Evolutionary conservation across 129 eudicot species (phyloP).

Genomic region (Tanacetum coccineum): DNA sequence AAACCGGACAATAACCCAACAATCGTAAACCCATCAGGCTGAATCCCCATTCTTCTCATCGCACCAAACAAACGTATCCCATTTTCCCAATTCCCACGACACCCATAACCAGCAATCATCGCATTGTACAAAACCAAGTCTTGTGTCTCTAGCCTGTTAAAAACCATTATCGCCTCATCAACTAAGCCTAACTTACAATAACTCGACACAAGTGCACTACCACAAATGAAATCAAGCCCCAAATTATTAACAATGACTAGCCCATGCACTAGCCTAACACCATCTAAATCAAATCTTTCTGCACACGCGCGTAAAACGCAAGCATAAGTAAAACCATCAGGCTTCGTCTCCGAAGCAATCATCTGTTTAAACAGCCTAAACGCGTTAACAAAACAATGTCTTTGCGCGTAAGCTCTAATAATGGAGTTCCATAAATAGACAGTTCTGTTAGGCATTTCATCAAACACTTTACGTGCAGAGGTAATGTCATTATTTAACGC

Average conservation of each 20-base stretch:
- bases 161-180: conserved; percentile 54
- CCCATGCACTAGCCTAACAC: conserved; percentile 55
- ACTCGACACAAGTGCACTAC: conserved; percentile 72
- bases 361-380: conserved; percentile 48
- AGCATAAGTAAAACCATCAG: conserved; percentile 74
- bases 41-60: conserved; percentile 45
- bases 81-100: conserved; percentile 45
- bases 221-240: conserved; percentile 44
- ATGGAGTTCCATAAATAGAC: conserved; percentile 78
- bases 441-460: conserved; percentile 52
- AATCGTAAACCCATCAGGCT: conserved; percentile 73
- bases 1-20: conserved; percentile 60
- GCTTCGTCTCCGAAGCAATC: conserved; percentile 48
- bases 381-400: conserved; percentile 37
- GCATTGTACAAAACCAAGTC: conserved; percentile 74
- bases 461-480: conserved; percentile 69
- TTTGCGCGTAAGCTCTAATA: conserved; percentile 72
- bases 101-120: conserved; percentile 58
- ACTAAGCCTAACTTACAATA: conserved; percentile 53
- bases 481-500: conserved; percentile 53
- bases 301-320: conserved; percentile 60
- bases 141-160: conserved; percentile 34
- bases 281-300: conserved; percentile 36
- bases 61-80: conserved; percentile 40
- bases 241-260: conserved; percentile 43